Conservation (phyloP, 768 basidiomycete genomes). For the Harrya chromipes region DNA sequence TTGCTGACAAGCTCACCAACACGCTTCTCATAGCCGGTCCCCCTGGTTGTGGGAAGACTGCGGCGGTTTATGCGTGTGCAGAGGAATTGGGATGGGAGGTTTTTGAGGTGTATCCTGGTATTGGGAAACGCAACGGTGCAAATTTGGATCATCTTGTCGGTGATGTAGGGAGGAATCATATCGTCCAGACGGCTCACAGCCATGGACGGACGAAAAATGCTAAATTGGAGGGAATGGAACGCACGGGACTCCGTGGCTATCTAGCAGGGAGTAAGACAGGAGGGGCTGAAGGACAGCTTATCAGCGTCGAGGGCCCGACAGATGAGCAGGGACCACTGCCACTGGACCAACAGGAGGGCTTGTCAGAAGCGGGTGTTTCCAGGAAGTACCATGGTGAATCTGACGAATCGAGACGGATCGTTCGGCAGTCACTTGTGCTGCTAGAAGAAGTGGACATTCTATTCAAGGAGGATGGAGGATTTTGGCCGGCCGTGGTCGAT, state of each 20-base stretch:
- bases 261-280: conserved; percentile 13
- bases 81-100: conserved; percentile 94
- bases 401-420: conserved; percentile 23
- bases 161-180: conserved; percentile 92
- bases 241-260: conserved; percentile 14
- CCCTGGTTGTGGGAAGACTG: conserved; percentile 84
- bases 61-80: conserved; percentile 90
- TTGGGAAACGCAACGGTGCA: conserved; percentile 81
- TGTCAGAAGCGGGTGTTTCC: conserved; percentile 1
- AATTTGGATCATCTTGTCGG: conserved; percentile 81
- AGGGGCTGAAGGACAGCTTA: conserved; percentile 22
- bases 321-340: neutral
- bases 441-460: conserved; percentile 95
- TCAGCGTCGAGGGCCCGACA: conserved; percentile 16
- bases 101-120: conserved; percentile 95
- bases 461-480: conserved; percentile 81
- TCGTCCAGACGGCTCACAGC: conserved; percentile 45
- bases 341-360: conserved; percentile 2
- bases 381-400: conserved; percentile 1
- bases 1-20: conserved; percentile 64
- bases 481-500: conserved; percentile 78
- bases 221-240: conserved; percentile 6
- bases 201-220: conserved; percentile 4
- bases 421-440: conserved; percentile 85
- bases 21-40: conserved; percentile 85